These are phyloP conservation scores for Cadophora sp. DNA, from an alignment of 2,329 filamentous ascomycete species.

Conservation along the genomic window DNA sequence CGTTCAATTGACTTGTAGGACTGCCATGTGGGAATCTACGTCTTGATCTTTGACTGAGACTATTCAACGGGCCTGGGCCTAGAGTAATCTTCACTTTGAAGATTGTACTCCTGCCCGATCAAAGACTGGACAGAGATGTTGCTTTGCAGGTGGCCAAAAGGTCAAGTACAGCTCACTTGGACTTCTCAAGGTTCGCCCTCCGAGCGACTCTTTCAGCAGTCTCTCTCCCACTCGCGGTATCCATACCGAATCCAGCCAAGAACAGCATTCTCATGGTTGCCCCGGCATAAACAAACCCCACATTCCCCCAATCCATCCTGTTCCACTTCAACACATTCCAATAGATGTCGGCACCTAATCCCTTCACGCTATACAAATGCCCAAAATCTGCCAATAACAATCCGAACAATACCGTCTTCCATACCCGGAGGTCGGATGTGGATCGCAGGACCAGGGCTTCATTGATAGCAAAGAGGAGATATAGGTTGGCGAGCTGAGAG, in stretches of 20 bases:
- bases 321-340: conserved; percentile 65
- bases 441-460: conserved; percentile 77
- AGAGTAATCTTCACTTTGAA: too few species aligned
- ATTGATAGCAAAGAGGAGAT: conserved; percentile 78
- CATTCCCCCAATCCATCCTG: conserved; percentile 70
- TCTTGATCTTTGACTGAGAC: too few species aligned
- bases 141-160: too few species aligned
- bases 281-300: conserved; percentile 73
- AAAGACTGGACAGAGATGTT: too few species aligned
- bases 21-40: too few species aligned
- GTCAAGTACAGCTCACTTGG: conserved; percentile 18
- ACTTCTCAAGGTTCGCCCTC: conserved; percentile 26
- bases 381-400: conserved; percentile 79
- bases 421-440: conserved; percentile 72
- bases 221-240: conserved; percentile 31
- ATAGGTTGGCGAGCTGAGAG: conserved; percentile 79
- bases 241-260: conserved; percentile 61
- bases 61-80: too few species aligned
- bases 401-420: conserved; percentile 70
- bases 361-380: conserved; percentile 71
- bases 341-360: conserved; percentile 66
- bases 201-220: conserved; percentile 24
- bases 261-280: conserved; percentile 66
- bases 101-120: too few species aligned
- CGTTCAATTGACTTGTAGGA: too few species aligned